Conservation (phyloP, 768 basidiomycete genomes). For the Termitomyces eurrhizus region DNA sequence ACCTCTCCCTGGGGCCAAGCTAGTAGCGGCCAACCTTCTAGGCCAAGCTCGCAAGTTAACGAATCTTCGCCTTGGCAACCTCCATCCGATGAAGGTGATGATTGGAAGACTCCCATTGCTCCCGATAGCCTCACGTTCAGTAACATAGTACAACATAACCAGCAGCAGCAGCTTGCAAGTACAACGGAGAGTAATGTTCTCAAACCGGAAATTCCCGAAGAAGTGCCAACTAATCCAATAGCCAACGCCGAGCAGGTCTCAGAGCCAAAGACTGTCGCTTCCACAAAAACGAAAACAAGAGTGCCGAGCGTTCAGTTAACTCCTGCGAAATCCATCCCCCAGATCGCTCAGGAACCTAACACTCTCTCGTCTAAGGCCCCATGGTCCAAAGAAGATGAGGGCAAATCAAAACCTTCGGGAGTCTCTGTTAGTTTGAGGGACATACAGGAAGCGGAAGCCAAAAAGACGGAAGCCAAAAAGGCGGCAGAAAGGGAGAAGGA, state of each 20-base stretch:
- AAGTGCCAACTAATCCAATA: constrained; percentile 9
- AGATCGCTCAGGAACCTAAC: constrained; percentile 17
- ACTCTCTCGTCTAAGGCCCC: constrained; percentile 43
- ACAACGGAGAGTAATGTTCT: constrained; percentile 4
- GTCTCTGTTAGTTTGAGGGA: constrained; percentile 75
- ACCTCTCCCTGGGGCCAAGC: constrained; percentile 35
- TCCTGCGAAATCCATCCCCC: constrained; percentile 15
- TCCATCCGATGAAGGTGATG: constrained; percentile 44
- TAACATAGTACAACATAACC: constrained; percentile 58
- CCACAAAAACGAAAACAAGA: constrained; percentile 18
- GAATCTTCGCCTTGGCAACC: constrained; percentile 57
- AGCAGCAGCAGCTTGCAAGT: constrained; percentile 36
- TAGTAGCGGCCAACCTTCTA: constrained; percentile 18
- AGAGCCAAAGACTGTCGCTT: constrained; percentile 16
- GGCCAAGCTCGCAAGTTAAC: constrained; percentile 23
- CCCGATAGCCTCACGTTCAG: constrained; percentile 52
- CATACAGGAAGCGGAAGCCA: constrained; percentile 92
- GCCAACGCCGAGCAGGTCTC: constrained; percentile 13
- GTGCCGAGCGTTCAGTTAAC: constrained; percentile 12
- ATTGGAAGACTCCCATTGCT: constrained; percentile 41
- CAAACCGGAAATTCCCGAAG: constrained; percentile 12
- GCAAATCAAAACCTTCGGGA: constrained; percentile 40
- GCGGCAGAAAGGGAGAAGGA: constrained; percentile 71
- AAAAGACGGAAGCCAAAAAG: constrained; percentile 74
- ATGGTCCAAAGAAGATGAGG: constrained; percentile 70